These are phyloP conservation scores for Cladosporium halotolerans DNA, from an alignment of 2,329 filamentous ascomycete genomes.

Conservation along the genomic window DNA sequence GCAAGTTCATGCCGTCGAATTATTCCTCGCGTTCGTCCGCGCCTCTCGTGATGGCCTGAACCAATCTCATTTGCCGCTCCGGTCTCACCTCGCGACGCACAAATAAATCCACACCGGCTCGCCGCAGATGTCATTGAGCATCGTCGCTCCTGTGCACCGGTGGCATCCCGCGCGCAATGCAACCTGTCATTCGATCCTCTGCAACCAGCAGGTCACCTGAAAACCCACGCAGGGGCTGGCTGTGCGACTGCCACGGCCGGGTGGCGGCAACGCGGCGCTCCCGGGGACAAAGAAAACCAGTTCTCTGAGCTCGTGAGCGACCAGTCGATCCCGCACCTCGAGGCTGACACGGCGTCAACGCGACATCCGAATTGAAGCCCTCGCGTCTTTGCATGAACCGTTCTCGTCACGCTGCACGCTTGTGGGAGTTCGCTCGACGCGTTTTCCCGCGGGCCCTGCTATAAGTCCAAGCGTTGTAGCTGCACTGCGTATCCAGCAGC, in stretches of 20 bases:
- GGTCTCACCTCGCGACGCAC: constrained; percentile 6
- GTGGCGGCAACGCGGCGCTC: neutral
- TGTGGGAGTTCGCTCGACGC: neutral
- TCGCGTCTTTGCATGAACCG: constrained; percentile 3
- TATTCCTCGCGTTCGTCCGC: no score
- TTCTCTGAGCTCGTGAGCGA: neutral
- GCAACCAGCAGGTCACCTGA: constrained; percentile 4
- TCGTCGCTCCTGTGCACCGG: neutral
- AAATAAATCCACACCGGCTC: constrained; percentile 11
- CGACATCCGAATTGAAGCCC: neutral
- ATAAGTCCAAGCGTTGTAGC: constrained; percentile 3
- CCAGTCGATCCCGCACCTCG: neutral
- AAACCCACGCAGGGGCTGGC: neutral
- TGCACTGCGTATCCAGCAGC: neutral
- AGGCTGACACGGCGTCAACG: neutral
- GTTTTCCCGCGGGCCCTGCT: neutral
- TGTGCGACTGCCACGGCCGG: neutral
- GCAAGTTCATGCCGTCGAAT: no score
- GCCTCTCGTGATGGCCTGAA: neutral
- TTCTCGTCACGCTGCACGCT: neutral
- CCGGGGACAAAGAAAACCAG: neutral
- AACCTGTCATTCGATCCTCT: constrained; percentile 7
- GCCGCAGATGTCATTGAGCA: constrained; percentile 8
- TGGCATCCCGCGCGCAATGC: neutral
- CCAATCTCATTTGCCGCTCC: neutral